Conservation (phyloP, 345 rosid genomes). For the Cardamine occulta region DNA sequence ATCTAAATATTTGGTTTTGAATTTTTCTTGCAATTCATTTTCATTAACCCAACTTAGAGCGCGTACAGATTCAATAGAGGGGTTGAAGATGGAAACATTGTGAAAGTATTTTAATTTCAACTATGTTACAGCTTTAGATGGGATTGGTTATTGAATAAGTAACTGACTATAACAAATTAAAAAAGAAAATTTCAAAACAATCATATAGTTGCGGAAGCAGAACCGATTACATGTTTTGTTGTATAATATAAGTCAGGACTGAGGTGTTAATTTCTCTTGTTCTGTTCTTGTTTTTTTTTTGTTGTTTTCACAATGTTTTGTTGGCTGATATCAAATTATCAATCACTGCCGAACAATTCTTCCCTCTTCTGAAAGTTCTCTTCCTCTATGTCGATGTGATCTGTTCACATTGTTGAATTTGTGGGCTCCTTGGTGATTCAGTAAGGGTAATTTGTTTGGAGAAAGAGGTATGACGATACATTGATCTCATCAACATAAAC, state of each 20-base stretch:
- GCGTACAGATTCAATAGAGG: too few species aligned
- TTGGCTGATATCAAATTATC: neutral
- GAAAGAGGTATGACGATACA: neutral
- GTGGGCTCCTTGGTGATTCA: constrained; percentile 54
- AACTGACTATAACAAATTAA: too few species aligned
- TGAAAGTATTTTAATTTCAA: neutral
- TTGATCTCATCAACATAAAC: constrained; percentile 46
- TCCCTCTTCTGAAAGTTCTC: neutral
- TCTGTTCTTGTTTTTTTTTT: too few species aligned
- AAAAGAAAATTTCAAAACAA: too few species aligned
- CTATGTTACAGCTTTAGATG: neutral
- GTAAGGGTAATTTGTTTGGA: neutral
- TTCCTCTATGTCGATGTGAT: constrained; percentile 1
- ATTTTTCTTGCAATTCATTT: neutral
- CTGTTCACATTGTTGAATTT: constrained; percentile 50
- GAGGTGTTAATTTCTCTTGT: too few species aligned
- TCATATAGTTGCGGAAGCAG: too few species aligned
- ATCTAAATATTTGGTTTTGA: neutral
- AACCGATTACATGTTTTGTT: too few species aligned
- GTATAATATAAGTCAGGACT: too few species aligned
- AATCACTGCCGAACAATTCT: neutral
- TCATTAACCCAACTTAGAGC: too few species aligned
- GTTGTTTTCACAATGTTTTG: neutral
- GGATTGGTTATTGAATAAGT: neutral
- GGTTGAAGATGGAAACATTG: too few species aligned